Conservation (phyloP, 2,329 filamentous ascomycete species). For the Neoscytalidium dimidiatum region DNA sequence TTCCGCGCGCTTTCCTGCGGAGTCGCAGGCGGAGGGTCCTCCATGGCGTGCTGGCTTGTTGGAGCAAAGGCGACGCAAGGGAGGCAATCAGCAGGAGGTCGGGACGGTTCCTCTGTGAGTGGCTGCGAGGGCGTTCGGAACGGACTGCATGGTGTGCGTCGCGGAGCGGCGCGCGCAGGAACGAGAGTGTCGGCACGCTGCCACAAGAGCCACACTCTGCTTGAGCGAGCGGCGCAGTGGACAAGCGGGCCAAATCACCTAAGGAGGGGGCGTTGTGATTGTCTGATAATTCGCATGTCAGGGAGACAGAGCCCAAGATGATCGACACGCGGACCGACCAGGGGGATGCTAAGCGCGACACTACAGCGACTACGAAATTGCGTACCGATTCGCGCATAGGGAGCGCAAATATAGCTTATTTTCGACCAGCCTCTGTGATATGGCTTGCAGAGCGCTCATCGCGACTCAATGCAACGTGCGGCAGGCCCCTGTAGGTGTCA, state of each 20-base stretch:
- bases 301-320: background rate
- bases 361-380: background rate
- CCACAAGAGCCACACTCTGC: constrained; percentile 1
- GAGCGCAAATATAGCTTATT: background rate
- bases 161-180: background rate
- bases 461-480: background rate
- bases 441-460: background rate
- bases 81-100: constrained; percentile 1
- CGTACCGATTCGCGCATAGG: background rate
- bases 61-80: constrained; percentile 2
- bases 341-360: background rate
- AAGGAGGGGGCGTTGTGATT: background rate
- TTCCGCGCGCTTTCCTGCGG: constrained; percentile 1
- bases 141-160: constrained; percentile 6
- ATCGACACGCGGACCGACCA: background rate
- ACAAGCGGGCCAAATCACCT: constrained; percentile 8
- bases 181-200: constrained; percentile 2
- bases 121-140: constrained; percentile 1
- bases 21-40: constrained; percentile 1
- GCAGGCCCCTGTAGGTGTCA: background rate
- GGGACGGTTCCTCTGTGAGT: background rate
- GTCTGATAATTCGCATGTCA: constrained; percentile 14
- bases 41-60: constrained; percentile 1
- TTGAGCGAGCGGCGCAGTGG: background rate
- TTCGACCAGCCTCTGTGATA: background rate